Percentiles rank a stretch among this genome's conserved stretches.
Evolutionary conservation across 495 filamentous ascomycete genomes (phyloP).

Genomic region (Cercophora newfieldiana): DNA sequence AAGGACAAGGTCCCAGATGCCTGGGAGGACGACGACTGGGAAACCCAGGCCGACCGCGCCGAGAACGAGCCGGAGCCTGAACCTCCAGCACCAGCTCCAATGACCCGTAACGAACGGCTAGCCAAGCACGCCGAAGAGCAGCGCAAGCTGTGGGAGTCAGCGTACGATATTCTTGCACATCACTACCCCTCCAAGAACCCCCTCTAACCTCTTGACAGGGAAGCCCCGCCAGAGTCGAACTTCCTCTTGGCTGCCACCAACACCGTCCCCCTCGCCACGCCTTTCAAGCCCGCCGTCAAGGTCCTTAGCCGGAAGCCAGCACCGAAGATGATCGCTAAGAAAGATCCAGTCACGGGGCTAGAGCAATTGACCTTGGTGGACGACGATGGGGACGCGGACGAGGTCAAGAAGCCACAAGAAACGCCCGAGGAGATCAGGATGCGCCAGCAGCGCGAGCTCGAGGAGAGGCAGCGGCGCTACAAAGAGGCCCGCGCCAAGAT

Average conservation of each 20-base stretch:
- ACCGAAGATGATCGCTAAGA: slow-evolving; percentile 46
- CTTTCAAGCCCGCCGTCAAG: slow-evolving; percentile 82
- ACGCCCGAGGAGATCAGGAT: slow-evolving; percentile 70
- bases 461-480: slow-evolving; percentile 87
- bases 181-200: no score
- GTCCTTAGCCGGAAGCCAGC: slow-evolving; percentile 80
- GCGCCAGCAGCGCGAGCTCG: slow-evolving; percentile 70
- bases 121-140: slow-evolving; percentile 81
- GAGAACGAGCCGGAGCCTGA: slow-evolving; percentile 47
- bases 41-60: slow-evolving; percentile 64
- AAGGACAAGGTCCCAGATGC: slow-evolving; percentile 65
- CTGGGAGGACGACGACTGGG: slow-evolving; percentile 92
- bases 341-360: slow-evolving; percentile 57
- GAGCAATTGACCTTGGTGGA: slow-evolving; percentile 51
- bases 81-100: slow-evolving; percentile 40
- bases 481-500: slow-evolving; percentile 80
- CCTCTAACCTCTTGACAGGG: slow-evolving; percentile 22
- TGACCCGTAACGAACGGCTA: slow-evolving; percentile 73
- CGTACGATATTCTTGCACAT: slow-evolving; percentile 56
- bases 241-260: slow-evolving; percentile 63
- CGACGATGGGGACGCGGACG: slow-evolving; percentile 69
- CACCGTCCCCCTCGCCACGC: slow-evolving; percentile 67
- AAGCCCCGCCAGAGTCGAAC: slow-evolving; percentile 61
- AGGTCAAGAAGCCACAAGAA: slow-evolving; percentile 58
- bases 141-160: slow-evolving; percentile 82